Conservation (phyloP, 495 filamentous ascomycete genomes). For the Parathielavia appendiculata region DNA sequence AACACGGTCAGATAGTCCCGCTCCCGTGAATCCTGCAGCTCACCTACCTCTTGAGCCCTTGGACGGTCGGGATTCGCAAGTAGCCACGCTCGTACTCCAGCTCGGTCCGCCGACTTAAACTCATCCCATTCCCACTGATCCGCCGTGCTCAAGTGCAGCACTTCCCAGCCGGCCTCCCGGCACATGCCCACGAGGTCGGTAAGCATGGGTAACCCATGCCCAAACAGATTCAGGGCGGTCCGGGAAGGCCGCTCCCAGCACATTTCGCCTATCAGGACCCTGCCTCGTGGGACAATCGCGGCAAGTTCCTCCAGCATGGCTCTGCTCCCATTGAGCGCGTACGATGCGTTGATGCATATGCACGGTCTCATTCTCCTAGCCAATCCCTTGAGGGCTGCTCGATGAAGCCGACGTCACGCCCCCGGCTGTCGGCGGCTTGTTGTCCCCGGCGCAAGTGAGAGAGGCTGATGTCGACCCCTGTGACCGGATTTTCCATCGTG, state of each 20-base stretch:
- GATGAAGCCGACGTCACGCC: neutral
- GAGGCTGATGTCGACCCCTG: neutral
- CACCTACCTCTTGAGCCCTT: neutral
- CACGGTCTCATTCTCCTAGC: neutral
- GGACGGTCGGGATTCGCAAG: neutral
- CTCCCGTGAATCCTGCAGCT: neutral
- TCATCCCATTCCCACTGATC: constrained; percentile 10
- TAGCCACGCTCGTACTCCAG: constrained; percentile 1
- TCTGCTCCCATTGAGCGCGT: neutral
- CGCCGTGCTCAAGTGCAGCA: constrained; percentile 1
- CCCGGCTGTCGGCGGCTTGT: neutral
- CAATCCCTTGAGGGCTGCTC: neutral
- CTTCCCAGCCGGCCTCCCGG: constrained; percentile 2
- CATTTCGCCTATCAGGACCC: constrained; percentile 3
- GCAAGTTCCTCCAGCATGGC: constrained; percentile 2
- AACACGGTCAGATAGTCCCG: neutral
- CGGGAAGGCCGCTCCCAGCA: constrained; percentile 3
- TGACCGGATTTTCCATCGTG: neutral
- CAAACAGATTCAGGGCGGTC: neutral
- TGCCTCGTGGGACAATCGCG: neutral
- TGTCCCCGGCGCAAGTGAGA: neutral
- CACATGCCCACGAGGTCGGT: neutral
- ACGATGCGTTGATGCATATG: constrained; percentile 1
- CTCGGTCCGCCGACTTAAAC: neutral
- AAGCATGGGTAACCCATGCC: neutral